Conservation (phyloP, 78 protist species). For the Anaeramoeba flamelloides region DNA sequence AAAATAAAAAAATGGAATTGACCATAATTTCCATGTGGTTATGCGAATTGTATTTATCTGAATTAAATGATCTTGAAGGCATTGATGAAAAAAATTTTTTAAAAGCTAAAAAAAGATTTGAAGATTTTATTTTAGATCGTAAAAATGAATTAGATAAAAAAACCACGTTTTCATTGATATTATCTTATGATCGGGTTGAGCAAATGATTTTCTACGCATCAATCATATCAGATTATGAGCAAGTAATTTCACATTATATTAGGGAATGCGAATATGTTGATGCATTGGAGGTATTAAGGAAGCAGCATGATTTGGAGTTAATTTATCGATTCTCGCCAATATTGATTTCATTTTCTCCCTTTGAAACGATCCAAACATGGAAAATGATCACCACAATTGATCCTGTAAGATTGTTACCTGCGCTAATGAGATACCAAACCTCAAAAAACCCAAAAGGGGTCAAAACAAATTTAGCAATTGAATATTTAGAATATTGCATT, state of each 20-base stretch:
- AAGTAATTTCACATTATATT: background rate
- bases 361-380: background rate
- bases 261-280: background rate
- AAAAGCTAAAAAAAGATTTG: no score
- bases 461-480: background rate
- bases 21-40: slow-evolving; percentile 65
- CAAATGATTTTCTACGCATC: background rate
- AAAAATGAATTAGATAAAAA: no score
- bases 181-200: background rate
- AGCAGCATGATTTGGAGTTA: background rate
- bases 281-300: background rate
- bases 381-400: background rate
- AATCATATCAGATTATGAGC: background rate
- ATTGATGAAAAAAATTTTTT: no score
- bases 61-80: no score
- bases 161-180: background rate
- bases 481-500: background rate
- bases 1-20: slow-evolving; percentile 43
- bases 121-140: no score
- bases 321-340: background rate
- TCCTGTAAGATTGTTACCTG: background rate
- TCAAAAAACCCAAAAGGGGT: background rate
- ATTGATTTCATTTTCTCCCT: background rate
- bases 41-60: slow-evolving; percentile 58
- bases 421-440: background rate